These are phyloP conservation scores for Suillus subaureus DNA, from an alignment of 768 basidiomycete species.

Conservation along the genomic window DNA sequence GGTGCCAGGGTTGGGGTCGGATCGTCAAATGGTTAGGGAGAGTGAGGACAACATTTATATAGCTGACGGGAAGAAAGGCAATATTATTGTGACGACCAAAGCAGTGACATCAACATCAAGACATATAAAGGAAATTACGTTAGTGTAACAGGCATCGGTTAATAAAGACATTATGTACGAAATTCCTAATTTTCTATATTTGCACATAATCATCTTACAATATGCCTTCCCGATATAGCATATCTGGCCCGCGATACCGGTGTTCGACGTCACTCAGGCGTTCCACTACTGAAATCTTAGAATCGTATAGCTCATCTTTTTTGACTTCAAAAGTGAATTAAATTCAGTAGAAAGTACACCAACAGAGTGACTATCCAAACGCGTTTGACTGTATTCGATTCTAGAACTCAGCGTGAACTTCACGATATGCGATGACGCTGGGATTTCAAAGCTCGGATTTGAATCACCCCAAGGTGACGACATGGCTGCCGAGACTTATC, in stretches of 20 bases:
- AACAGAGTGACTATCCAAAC: neutral
- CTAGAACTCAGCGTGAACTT: neutral
- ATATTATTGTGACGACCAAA: constrained; percentile 25
- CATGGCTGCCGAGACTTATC: neutral
- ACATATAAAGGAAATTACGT: constrained; percentile 22
- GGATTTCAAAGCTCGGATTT: neutral
- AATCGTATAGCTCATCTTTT: neutral
- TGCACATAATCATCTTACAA: constrained; percentile 5
- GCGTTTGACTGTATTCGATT: neutral
- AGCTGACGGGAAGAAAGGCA: constrained; percentile 29
- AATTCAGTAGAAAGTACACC: neutral
- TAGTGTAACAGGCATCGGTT: constrained; percentile 26
- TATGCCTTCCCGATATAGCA: constrained; percentile 1
- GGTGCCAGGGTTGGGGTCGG: constrained; percentile 13
- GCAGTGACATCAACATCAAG: constrained; percentile 38
- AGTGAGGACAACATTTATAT: constrained; percentile 31
- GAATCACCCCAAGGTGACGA: constrained; percentile 6
- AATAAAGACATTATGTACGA: constrained; percentile 23
- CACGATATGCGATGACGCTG: neutral
- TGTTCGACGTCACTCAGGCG: constrained; percentile 6
- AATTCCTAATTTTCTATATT: constrained; percentile 8
- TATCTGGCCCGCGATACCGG: neutral
- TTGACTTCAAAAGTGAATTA: neutral
- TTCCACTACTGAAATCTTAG: neutral
- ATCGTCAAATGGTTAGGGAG: constrained; percentile 13